Base-by-base conservation (phyloP, 352 stramenopile species). In the Globisporangium okanoganense region DNA sequence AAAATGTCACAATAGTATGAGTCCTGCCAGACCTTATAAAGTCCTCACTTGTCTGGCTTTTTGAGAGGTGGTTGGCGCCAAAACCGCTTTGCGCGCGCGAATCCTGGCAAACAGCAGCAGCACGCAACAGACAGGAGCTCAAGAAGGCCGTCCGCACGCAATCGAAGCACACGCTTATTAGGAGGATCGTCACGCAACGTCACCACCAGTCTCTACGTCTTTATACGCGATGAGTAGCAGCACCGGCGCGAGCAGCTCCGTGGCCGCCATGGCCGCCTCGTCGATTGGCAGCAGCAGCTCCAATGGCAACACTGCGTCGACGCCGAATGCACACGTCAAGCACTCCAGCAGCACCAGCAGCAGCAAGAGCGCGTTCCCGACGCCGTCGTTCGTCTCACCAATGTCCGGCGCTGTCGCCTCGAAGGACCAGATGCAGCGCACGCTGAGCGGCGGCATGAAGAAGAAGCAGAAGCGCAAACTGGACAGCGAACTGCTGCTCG, bases 311-410 rank as follows among this genome's bases (percentile, higher is more conserved):
- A 53, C 10, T 14, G 33, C n/a, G 16, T 48, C 35, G 18, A 67
- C 61, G 5, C 61, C 61, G 14, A 56, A 20, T 36, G 25, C 55
- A 13, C 33, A 5, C 47, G 31, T 12, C 45, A 67, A 50, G n/a
- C 9, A 56, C 24, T 38, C 22, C 0, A 24, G 14, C 31, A 68
- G 50, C 12, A 27, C 7, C 18, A 38, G 50, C 12, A 27, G 13
- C 18, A 38, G 25, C 56, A 68, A 53, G 9, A 25, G 18, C 16
- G 3, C 66, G 50, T 73, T 77, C 24, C 12, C 61, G 14, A 71
- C 71, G 43, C 65, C 70, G 6, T 79, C 73, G 8, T 83, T 86
- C 58, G 44, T 83, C 56, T 86, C 76, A 0, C 76, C 76, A 22
- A 51, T 50, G n/a, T 65, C 74, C 1, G 65, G 40, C 10, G 49